Conservation (phyloP, 108 stramenopile species). For the Cylindrotheca fusiformis region DNA sequence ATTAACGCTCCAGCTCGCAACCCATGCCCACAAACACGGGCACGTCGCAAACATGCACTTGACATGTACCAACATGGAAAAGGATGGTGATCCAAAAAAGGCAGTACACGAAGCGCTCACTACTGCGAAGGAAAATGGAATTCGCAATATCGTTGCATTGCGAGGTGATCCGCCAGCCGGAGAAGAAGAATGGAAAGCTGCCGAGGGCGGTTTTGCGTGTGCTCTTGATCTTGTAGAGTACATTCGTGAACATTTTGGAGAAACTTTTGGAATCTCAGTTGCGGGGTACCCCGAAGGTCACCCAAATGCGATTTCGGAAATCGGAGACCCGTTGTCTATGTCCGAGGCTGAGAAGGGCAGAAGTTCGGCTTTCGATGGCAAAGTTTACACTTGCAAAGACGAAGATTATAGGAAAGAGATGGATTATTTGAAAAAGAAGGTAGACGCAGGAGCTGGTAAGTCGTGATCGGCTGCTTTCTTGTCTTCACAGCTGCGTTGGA, state of each 20-base stretch:
- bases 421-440: slow-evolving; percentile 95
- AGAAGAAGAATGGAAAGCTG: slow-evolving; percentile 93
- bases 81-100: slow-evolving; percentile 73
- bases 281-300: slow-evolving; percentile 99
- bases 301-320: slow-evolving; percentile 89
- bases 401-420: slow-evolving; percentile 96
- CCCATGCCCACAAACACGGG: slow-evolving; percentile 79
- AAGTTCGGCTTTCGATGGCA: slow-evolving; percentile 74
- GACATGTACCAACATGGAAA: slow-evolving; percentile 99
- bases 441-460: slow-evolving; percentile 93
- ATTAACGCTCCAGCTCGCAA: slow-evolving; percentile 88
- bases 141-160: slow-evolving; percentile 97
- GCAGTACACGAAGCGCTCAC: slow-evolving; percentile 86
- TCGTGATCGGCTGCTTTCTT: slow-evolving; percentile 1
- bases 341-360: slow-evolving; percentile 79
- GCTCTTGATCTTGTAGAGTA: slow-evolving; percentile 97
- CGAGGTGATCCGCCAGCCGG: slow-evolving; percentile 99
- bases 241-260: slow-evolving; percentile 89
- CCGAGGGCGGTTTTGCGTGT: slow-evolving; percentile 95
- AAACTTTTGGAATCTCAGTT: slow-evolving; percentile 91
- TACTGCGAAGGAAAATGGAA: slow-evolving; percentile 77
- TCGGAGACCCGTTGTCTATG: slow-evolving; percentile 75
- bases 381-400: slow-evolving; percentile 88
- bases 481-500: not conserved
- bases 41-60: slow-evolving; percentile 98